These are phyloP conservation scores for Fistulinella prunicolor DNA, from an alignment of 768 basidiomycete species.

Conservation along the genomic window DNA sequence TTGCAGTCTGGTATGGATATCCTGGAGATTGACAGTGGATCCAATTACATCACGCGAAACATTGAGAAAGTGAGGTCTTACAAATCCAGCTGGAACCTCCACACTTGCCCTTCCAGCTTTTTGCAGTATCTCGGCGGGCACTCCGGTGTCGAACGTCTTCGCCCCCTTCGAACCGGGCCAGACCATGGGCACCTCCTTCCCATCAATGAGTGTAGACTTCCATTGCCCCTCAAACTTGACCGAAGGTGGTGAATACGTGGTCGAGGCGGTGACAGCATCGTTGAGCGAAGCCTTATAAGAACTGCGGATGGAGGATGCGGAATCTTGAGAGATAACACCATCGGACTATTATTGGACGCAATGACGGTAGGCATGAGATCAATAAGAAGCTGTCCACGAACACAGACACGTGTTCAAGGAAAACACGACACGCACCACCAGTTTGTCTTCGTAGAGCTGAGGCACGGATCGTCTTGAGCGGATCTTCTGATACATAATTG, in stretches of 20 bases:
- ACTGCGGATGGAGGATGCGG: conserved; percentile 49
- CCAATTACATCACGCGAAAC: neutral
- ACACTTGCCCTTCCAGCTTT: conserved; percentile 71
- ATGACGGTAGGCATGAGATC: neutral
- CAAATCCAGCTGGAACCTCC: conserved; percentile 54
- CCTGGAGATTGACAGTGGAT: conserved; percentile 39
- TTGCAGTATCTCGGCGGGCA: conserved; percentile 47
- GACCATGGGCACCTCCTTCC: conserved; percentile 28
- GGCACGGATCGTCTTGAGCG: conserved; percentile 74
- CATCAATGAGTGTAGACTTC: conserved; percentile 31
- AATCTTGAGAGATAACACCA: conserved; percentile 45
- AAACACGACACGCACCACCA: conserved; percentile 50
- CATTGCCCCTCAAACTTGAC: conserved; percentile 69
- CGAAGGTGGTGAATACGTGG: conserved; percentile 46
- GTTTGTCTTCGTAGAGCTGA: conserved; percentile 73
- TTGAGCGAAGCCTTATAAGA: conserved; percentile 65
- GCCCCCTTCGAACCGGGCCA: conserved; percentile 63
- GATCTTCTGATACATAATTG: conserved; percentile 90
- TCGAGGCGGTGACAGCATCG: conserved; percentile 49
- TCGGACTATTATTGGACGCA: conserved; percentile 17
- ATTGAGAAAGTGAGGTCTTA: conserved; percentile 35
- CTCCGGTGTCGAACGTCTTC: conserved; percentile 65
- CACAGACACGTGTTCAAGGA: neutral
- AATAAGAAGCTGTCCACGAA: neutral
- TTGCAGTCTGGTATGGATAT: conserved; percentile 74